Evolutionary conservation across 768 basidiomycete genomes (phyloP), one percentile per base, ranked within the genome.

Genomic region (Phaffia australis): DNA sequence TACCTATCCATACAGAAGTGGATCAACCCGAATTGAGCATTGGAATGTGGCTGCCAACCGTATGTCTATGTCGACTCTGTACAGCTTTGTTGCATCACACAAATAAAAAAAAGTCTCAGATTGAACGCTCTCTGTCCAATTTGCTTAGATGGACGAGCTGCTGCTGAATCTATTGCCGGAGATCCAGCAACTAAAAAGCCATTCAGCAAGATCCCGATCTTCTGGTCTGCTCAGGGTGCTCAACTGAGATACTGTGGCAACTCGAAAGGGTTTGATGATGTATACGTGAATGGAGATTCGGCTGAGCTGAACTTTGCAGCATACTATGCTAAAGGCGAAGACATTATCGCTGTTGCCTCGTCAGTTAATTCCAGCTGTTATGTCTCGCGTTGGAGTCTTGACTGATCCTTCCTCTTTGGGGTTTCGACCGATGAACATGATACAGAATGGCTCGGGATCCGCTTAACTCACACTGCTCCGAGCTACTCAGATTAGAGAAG

Each of bases 31-130:
- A 58, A 85, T 93, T 65, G 90, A 94, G 76, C 91, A 94, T 76
- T 94, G 91, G 89, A 90, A 90, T 77, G 89, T 91, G 65, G 89
- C 90, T 19, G 84, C 84, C 56, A 92, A 93, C 75, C 86, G 87
- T 66, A 23, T 2, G 29, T n/a, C n/a, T n/a, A n/a, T 15, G 48
- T 42, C 27, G 4, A 5, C 52, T n/a, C 8, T 54, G 21, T 27
- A n/a, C n/a, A n/a, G n/a, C 18, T 54, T 54, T 27, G 52, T 16
- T 54, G 16, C 49, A 16, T 54, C 16, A 5, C 21, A 5, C 27
- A 8, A 4, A 16, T 16, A 54, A 16, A n/a, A n/a, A 4, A 54
- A 5, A 54, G 56, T 18, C 56, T n/a, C 6, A 29, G 32, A 47
- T 6, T 23, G n/a, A 9, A 29, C 48, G 52, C 4, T 42, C 9